Conservation (phyloP, 2,329 filamentous ascomycete genomes). For the Arthrobotrys megalospora region DNA sequence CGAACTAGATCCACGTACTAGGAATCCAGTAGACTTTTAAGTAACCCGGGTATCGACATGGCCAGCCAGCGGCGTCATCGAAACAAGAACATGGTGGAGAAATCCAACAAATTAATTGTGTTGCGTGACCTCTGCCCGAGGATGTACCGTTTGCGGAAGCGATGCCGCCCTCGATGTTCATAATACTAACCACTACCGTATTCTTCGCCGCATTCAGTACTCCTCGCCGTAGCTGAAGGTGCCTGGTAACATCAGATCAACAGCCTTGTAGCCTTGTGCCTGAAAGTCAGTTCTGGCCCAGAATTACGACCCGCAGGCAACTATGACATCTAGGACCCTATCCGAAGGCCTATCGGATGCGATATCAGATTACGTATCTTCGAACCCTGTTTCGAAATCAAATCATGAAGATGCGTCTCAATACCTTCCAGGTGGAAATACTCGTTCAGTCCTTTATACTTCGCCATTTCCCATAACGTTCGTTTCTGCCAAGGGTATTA, state of each 20-base stretch:
- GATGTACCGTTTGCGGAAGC: conserved; percentile 22
- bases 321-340: neutral
- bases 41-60: neutral
- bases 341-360: conserved; percentile 17
- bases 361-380: conserved; percentile 7
- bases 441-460: conserved; percentile 63
- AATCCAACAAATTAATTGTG: conserved; percentile 21
- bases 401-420: conserved; percentile 16
- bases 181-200: conserved; percentile 16
- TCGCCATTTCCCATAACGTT: conserved; percentile 66
- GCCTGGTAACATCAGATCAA: neutral
- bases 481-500: conserved; percentile 63
- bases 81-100: neutral
- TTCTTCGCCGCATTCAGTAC: conserved; percentile 9
- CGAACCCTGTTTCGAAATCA: conserved; percentile 31
- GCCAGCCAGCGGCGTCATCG: neutral
- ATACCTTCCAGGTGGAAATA: conserved; percentile 43
- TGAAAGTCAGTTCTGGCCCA: neutral
- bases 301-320: neutral
- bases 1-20: neutral
- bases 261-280: neutral
- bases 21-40: neutral
- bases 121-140: neutral
- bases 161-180: neutral
- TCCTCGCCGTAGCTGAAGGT: neutral